Base-by-base conservation (phyloP, 2,329 filamentous ascomycete species). In the Pseudogymnoascus sp. region DNA sequence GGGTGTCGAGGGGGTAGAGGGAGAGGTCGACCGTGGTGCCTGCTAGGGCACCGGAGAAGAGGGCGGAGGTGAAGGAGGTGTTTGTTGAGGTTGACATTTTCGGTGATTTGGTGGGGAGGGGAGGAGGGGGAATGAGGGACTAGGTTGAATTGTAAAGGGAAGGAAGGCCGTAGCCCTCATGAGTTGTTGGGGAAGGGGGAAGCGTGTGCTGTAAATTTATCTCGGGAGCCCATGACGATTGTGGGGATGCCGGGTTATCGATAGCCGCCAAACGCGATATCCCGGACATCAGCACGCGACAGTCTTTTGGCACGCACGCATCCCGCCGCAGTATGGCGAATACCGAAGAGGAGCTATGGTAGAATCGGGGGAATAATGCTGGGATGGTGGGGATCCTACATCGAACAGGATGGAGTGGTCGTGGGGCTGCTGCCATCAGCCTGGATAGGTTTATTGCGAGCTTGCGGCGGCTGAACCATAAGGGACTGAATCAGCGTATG, bases 1-100 rank as follows among this genome's bases (percentile, higher is more conserved):
- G 87, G 0, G 94, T 99, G 83, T 99, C 95, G 81, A 99, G 91
- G 0, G 94, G 94, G 80, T 90, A 99, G 73, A 99, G 90, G 63
- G 92, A 92, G 72, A 96, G 87, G 83, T 99, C 94, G 76, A 97
- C 94, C 12, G 92, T 96, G 59, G 94, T 94, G 73, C 94, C 94
- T 69, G 94, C 94, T 68, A 97, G 80, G 72, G 87, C 94, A 75
- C 94, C 94, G 69, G 94, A 91, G 81, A 87, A 75, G 70, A 88
- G 84, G 71, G 85, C 83, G 25, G 82, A 80, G 62, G 80, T 80
- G 78, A 85, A 87, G 70, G 79, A 73, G 38, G 78, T 77, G 70
- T 70, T 71, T 67, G 62, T 62, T 63, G 63, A 69, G 66, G 65
- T 62, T 35, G 65, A 47, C 63, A 67, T 69, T 44, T 50, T 37